Conservation (phyloP, 805 yeast species). For the Saturnispora bothae region DNA sequence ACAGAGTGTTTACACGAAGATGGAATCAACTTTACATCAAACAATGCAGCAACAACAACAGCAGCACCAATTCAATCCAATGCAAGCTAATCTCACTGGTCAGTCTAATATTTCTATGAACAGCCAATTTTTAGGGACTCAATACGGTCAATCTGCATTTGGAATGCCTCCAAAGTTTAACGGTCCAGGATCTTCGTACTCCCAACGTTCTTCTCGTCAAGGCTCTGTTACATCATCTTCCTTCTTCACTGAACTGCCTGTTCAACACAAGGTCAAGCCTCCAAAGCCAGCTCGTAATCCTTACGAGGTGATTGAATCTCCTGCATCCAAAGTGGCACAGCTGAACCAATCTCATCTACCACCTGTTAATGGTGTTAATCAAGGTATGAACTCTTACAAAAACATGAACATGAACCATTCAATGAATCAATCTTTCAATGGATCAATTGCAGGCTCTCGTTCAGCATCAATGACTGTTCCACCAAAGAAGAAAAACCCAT, state of each 20-base stretch:
- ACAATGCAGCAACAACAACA: neutral
- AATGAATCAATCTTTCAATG: neutral
- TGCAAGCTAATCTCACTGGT: neutral
- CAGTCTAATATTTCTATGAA: too few relatives aligned
- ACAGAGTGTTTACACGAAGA: conserved; percentile 21
- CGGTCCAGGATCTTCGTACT: neutral
- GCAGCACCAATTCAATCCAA: neutral
- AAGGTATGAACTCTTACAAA: too few relatives aligned
- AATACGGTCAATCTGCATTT: too few relatives aligned
- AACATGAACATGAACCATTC: too few relatives aligned
- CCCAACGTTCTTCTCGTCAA: conserved; percentile 1
- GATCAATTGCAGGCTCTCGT: neutral
- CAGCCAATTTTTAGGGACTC: too few relatives aligned
- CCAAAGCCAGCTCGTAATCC: conserved; percentile 16
- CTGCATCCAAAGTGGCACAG: neutral
- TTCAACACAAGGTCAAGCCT: conserved; percentile 11
- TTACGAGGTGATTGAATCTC: conserved; percentile 15
- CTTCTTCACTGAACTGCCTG: conserved; percentile 53
- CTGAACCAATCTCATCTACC: neutral
- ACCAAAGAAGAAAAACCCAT: conserved; percentile 6
- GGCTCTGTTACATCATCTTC: conserved; percentile 14
- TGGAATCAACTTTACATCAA: conserved; percentile 14
- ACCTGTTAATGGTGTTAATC: too few relatives aligned
- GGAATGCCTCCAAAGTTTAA: neutral
- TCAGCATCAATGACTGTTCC: neutral